Conservation (phyloP, 2,329 filamentous ascomycete species). For the Fusarium sp. region DNA sequence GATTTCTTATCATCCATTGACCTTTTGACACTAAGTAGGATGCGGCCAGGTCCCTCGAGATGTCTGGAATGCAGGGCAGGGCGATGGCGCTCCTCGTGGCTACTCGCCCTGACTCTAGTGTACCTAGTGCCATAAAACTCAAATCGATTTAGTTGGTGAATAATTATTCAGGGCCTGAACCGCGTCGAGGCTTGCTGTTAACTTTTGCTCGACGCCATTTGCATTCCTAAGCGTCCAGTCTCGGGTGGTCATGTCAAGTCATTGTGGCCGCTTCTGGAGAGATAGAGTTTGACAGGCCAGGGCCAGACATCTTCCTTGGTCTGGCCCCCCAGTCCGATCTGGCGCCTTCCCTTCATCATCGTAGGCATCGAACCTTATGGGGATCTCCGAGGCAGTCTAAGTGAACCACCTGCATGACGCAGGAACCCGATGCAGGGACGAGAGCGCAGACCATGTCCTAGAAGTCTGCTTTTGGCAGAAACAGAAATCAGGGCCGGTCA, state of each 20-base stretch:
- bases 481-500: not conserved
- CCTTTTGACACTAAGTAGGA: slow-evolving; percentile 16
- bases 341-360: not conserved
- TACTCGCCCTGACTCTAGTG: slow-evolving; percentile 19
- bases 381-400: not conserved
- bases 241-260: not conserved
- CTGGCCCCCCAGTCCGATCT: not conserved
- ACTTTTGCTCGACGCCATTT: slow-evolving; percentile 18
- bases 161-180: slow-evolving; percentile 1
- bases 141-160: slow-evolving; percentile 10
- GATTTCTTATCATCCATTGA: slow-evolving; percentile 22
- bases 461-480: not conserved
- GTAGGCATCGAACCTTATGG: not conserved
- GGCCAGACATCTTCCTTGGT: slow-evolving; percentile 8
- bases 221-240: slow-evolving; percentile 11
- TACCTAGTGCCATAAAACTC: not conserved
- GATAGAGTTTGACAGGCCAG: slow-evolving; percentile 15
- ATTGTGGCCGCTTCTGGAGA: slow-evolving; percentile 11
- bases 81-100: slow-evolving; percentile 10
- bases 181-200: not conserved
- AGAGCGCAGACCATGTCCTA: not conserved
- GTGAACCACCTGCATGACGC: slow-evolving; percentile 11
- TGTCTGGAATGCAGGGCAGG: slow-evolving; percentile 20
- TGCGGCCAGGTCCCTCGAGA: slow-evolving; percentile 9
- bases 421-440: slow-evolving; percentile 17